Base-by-base conservation (phyloP, 768 basidiomycete species). In the Termitomyces titanicus region DNA sequence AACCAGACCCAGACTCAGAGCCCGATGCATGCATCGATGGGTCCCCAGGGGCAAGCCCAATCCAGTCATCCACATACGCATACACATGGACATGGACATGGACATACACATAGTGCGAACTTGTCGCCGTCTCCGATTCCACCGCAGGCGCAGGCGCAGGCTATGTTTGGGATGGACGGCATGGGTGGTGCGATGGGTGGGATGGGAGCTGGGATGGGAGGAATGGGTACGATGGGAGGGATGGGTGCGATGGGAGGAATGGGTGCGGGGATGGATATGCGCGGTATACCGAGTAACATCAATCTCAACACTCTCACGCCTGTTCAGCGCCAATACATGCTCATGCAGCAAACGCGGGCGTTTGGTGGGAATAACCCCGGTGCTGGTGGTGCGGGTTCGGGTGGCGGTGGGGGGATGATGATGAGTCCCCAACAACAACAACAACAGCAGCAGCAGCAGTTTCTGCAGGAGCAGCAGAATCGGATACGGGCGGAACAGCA, bases 241-340 rank as follows among this genome's bases (percentile, higher is more conserved):
- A 25, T 29, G 3, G 55, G 20, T 13, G 49, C 43, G 1, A 39
- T 37, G 15, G 64, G 54, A 53, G 67, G 48, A 54, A 62, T 69
- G 39, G 66, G 66, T 10, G 65, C 66, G 35, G 61, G 60, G 27
- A 63, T 61, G 55, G 55, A 55, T 53, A 64, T 56, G 54, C 55
- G 55, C 6, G 49, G 54, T 22, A 15, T 57, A 11, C 69, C 60
- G 35, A 66, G 63, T 29, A 64, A 61, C 17, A 62, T 73, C 59
- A 69, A 64, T 38, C 52, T 63, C 11, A 67, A 68, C 40, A 66
- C 60, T 22, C 60, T 74, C 22, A 64, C 68, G 1, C 66, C 70
- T 9, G 74, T 80, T 29, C 83, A 82, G 59, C 73, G 79, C 31
- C 70, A 72, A 49, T 75, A 83, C 53, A 52, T 83, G 22, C 61